phyloP scores from a whole-genome alignment of 176 grass and related monocot genomes.

The Puccinellia tenuiflora region DNA sequence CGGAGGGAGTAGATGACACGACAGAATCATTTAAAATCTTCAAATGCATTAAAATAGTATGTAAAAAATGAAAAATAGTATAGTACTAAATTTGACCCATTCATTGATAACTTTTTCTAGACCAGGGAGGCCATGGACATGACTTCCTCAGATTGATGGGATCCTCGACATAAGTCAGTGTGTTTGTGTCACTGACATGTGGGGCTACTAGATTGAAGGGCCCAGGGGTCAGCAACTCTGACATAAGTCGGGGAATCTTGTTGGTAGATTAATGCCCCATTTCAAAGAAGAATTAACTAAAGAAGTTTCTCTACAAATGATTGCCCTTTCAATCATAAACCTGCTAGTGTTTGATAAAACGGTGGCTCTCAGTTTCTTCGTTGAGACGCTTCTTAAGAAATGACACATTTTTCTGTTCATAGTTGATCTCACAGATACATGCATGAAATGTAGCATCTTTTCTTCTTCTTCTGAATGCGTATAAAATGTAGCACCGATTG shows the following conservation, averaged over 20 bases:
- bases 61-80: neutral
- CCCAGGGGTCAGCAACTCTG: too few species aligned
- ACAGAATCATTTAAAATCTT: neutral
- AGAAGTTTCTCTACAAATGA: slow-evolving; percentile 4
- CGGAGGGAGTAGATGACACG: neutral
- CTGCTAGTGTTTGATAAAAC: neutral
- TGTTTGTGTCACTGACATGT: too few species aligned
- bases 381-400: neutral
- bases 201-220: too few species aligned
- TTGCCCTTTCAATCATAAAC: slow-evolving; percentile 26
- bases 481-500: too few species aligned
- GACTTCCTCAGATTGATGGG: neutral
- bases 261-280: neutral
- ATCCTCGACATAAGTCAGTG: too few species aligned
- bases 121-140: neutral
- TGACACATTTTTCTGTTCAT: neutral
- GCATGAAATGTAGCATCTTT: neutral
- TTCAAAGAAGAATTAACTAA: neutral
- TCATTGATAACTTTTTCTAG: neutral
- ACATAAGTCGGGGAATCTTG: too few species aligned
- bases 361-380: neutral
- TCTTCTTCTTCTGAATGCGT: too few species aligned
- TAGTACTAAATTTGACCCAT: neutral
- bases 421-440: neutral
- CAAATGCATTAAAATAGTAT: neutral